phyloP scores from a whole-genome alignment of 1,139 yeast species.

The Lodderomyces jiufengensis region DNA sequence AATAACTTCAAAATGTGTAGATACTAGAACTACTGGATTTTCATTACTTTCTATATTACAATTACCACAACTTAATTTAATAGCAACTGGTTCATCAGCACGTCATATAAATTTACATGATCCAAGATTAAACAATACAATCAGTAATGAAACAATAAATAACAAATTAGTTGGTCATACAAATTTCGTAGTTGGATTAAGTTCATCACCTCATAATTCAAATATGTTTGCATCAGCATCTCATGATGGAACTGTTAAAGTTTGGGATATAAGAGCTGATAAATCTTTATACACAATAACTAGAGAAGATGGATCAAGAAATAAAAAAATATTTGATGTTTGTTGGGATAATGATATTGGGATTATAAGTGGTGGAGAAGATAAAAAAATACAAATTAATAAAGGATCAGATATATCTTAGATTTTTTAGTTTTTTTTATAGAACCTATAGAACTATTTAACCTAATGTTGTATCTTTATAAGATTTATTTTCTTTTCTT shows the following conservation, averaged over 20 bases:
- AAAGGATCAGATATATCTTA: constrained; percentile 44
- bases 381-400: constrained; percentile 87
- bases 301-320: constrained; percentile 49
- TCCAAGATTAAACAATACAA: constrained; percentile 52
- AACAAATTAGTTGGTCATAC: constrained; percentile 82
- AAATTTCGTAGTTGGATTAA: constrained; percentile 80
- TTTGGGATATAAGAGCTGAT: constrained; percentile 94
- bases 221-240: constrained; percentile 87
- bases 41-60: constrained; percentile 75
- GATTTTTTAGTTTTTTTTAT: constrained; percentile 5
- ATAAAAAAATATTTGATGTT: constrained; percentile 76
- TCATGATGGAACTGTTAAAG: constrained; percentile 91
- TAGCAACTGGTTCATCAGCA: constrained; percentile 93
- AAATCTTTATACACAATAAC: constrained; percentile 82
- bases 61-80: constrained; percentile 59
- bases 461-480: constrained; percentile 2
- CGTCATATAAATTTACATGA: constrained; percentile 93
- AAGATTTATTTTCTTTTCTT: constrained; percentile 22
- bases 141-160: constrained; percentile 34
- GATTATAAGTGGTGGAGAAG: constrained; percentile 90
- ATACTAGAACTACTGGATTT: constrained; percentile 85
- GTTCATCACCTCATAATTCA: constrained; percentile 69
- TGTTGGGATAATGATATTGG: constrained; percentile 81
- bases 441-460: neutral
- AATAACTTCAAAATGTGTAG: constrained; percentile 76